Evolutionary conservation across 139 green algal species (phyloP), one percentile per base, ranked within the genome.

Genomic region (Zygnema circumcarinatum): DNA sequence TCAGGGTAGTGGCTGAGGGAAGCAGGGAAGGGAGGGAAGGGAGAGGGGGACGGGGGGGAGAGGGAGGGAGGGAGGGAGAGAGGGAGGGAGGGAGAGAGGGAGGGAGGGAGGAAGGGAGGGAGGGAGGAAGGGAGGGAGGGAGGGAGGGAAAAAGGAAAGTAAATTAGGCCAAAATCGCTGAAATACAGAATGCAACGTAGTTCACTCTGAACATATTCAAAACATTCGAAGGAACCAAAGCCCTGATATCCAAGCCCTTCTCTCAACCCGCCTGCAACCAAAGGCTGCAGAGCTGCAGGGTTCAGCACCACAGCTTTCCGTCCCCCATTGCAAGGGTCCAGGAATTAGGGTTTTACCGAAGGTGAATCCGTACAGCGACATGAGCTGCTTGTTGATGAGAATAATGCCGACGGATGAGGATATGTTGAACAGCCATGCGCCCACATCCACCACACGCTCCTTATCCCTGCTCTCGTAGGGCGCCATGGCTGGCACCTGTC

Each of bases 351-450:
- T 38, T 53, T 84, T 31, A 84, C 78, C 78, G 53, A 90, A 90
- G 85, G 38, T 88, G 81, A 87, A 87, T 35, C 32, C 72, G 86
- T 90, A 90, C 25, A n/a, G 52, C 32, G 53, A 87, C 84, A 90
- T 91, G 2, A 90, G 86, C 81, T 90, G 86, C 84, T 90, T 90
- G 83, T 90, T 90, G 21, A 90, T 62, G 40, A 90, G 81, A 25
- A 90, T 91, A 62, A 90, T 90, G 35, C 83, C 85, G 32, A 90
- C 86, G n/a, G 86, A 92, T 36, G 32, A 72, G 54, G 54, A 22
- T 41, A 90, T 86, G 56, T 90, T 90, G 25, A 90, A 41, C 41
- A 35, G 62, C 86, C 86, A 90, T 38, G 76, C 76, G 35, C 74
- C 74, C 21, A 78, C 54, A 21, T 75, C 36, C 32, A 84, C 79